These are phyloP conservation scores for Spergularia bocconei DNA, from an alignment of 148 eudicot genomes.

Conservation along the genomic window DNA sequence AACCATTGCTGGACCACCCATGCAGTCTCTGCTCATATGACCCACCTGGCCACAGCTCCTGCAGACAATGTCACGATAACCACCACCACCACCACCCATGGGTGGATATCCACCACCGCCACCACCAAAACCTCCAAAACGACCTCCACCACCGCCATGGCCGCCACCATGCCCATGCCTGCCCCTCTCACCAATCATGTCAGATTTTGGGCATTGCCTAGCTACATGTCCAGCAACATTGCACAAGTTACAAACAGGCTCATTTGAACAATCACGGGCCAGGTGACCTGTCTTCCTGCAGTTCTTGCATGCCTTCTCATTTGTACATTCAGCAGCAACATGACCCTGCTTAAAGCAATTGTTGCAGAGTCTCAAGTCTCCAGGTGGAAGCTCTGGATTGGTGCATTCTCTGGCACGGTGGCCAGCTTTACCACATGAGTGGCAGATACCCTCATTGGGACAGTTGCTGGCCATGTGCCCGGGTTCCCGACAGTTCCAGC, in stretches of 20 bases:
- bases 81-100: conserved; percentile 53
- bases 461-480: conserved; percentile 89
- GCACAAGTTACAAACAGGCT: conserved; percentile 87
- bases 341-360: conserved; percentile 98
- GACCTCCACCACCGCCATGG: not conserved
- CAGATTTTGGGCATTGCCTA: conserved; percentile 67
- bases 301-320: conserved; percentile 94
- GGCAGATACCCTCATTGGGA: conserved; percentile 94
- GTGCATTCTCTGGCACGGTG: conserved; percentile 92
- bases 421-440: conserved; percentile 93
- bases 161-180: conserved; percentile 22
- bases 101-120: conserved; percentile 18
- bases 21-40: conserved; percentile 92
- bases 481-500: conserved; percentile 95
- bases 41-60: conserved; percentile 83
- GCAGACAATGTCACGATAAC: conserved; percentile 64
- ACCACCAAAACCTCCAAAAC: conserved; percentile 21
- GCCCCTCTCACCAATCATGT: conserved; percentile 43
- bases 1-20: conserved; percentile 43
- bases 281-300: conserved; percentile 89
- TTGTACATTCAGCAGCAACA: conserved; percentile 76
- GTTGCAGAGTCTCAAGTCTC: conserved; percentile 89
- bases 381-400: conserved; percentile 73
- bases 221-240: conserved; percentile 78
- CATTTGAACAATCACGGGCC: conserved; percentile 66